Percentiles rank a stretch among this genome's conserved stretches.
Evolutionary conservation across 169 alveolate species (phyloP).

Genomic region (Plasmodium inui): DNA sequence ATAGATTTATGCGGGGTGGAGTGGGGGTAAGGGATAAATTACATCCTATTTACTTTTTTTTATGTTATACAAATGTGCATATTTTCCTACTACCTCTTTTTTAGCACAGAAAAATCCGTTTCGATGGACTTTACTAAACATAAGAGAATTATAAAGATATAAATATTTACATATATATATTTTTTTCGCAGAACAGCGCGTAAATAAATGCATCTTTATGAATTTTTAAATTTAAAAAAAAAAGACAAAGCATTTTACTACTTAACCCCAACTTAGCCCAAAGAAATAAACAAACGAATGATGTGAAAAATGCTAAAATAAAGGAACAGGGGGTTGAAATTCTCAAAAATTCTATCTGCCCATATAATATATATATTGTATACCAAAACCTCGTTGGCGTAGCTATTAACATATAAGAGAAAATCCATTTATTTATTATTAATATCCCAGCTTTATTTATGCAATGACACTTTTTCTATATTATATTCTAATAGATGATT

Average conservation of each 20-base stretch:
- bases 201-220: background rate
- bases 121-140: background rate
- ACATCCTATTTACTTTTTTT: background rate
- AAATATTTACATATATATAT: too few relatives aligned
- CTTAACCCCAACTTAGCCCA: background rate
- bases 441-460: background rate
- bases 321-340: background rate
- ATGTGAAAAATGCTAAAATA: background rate
- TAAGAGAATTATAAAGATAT: too few relatives aligned
- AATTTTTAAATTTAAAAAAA: too few relatives aligned
- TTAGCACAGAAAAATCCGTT: background rate
- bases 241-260: background rate
- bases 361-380: too few relatives aligned
- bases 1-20: background rate
- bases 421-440: background rate
- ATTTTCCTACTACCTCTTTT: background rate
- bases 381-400: background rate
- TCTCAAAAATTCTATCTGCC: background rate
- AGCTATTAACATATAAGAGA: background rate
- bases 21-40: background rate
- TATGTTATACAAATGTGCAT: background rate
- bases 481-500: background rate
- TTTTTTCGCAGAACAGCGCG: background rate
- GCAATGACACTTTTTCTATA: background rate
- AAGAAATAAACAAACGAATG: background rate